A percentile compares a stretch with the other conserved stretches of the same genome.
These are phyloP conservation scores for Athelia psychrophila DNA, from an alignment of 1,284 basidiomycete genomes.

Conservation along the genomic window DNA sequence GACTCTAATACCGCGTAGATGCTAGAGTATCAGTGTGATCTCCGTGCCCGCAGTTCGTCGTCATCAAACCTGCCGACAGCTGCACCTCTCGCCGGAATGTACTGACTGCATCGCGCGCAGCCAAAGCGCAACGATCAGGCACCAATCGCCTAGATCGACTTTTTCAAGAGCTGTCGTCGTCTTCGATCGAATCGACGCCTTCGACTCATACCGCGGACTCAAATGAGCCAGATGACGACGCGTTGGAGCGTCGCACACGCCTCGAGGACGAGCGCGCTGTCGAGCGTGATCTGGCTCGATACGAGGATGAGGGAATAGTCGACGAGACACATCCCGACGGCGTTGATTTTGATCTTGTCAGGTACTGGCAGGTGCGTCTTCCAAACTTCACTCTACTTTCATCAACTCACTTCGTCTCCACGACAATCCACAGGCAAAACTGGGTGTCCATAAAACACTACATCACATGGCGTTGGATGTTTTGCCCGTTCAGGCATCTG, in stretches of 20 bases:
- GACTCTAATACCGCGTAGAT: constrained; percentile 1
- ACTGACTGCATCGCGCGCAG: background rate
- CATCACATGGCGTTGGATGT: constrained; percentile 23
- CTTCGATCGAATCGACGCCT: background rate
- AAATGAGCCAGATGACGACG: background rate
- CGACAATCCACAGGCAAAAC: constrained; percentile 1
- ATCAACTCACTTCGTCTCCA: too few relatives aligned
- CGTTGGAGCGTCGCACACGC: background rate
- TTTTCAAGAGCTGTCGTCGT: background rate
- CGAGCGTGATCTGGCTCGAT: constrained; percentile 7
- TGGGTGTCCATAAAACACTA: constrained; percentile 8
- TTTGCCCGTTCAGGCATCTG: constrained; percentile 26
- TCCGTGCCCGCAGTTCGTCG: background rate
- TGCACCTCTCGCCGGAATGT: background rate
- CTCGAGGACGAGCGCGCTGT: constrained; percentile 10
- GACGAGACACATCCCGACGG: background rate
- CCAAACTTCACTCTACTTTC: too few relatives aligned
- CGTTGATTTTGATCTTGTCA: constrained; percentile 12
- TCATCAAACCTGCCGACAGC: background rate
- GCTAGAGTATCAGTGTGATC: background rate
- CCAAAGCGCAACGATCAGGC: background rate
- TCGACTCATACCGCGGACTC: background rate
- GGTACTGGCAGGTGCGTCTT: constrained; percentile 21
- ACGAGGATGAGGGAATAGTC: constrained; percentile 7
- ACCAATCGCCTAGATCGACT: background rate